Evolutionary conservation across 108 stramenopile species (phyloP), one percentile per base, ranked within the genome.

Genomic region (Ochromonas danica): DNA sequence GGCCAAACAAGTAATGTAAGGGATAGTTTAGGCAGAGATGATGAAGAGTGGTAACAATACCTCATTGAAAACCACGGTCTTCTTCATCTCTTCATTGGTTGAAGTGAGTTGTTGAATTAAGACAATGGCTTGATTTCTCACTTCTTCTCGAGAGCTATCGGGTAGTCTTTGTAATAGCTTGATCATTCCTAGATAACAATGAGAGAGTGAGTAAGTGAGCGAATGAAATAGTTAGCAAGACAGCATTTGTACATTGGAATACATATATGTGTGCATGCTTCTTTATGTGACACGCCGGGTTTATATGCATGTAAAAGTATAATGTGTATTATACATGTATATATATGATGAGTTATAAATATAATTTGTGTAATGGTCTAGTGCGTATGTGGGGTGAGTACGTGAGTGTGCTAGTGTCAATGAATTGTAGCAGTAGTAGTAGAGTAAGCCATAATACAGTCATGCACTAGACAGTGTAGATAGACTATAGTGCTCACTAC

Each of bases 61-160:
- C 36, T 75, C 72, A 60, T 75, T 75, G 31, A 75, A 75, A 27
- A 60, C 72, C 43, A 75, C 40, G 10, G 72, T 75, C 40, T 75
- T 75, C 31, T 75, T 75, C 72, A 75, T 75, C 38, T 75, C 72
- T 75, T 75, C 72, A 41, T 75, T 75, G 40, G 14, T 3, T 14
- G 72, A 75, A 10, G 72, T 75, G 27, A 75, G 35, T 33, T 75
- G 72, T 42, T 60, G 43, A 57, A 75, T 75, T 6, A 75, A 42
- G 31, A 75, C 51, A 36, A 75, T 75, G 10, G 72, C 72, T 60
- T 75, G 72, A 60, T 75, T 75, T 38, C 72, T 27, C 22, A 75
- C 72, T 75, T 75, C 72, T 75, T 75, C 72, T 3, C 72, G 43
- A 10, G 36, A 30, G 6, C 25, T 75, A 33, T 75, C 72, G 10